A percentile compares a stretch with the other conserved stretches of the same genome.
phyloP scores from a whole-genome alignment of 768 basidiomycete species.

The Rhizopogon salebrosus region DNA sequence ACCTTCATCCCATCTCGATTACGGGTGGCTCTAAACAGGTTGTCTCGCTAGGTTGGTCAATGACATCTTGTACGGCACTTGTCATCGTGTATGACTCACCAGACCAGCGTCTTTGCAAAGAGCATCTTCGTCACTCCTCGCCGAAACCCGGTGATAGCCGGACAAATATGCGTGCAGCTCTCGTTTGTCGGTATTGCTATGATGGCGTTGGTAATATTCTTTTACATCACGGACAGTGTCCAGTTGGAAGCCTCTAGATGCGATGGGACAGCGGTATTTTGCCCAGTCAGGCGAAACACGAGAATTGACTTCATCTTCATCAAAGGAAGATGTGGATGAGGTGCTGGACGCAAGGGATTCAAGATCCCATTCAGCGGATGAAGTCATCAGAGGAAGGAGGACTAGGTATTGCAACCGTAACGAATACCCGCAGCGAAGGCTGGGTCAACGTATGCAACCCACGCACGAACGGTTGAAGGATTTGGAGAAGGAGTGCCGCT shows the following conservation, averaged over 20 bases:
- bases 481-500: background rate
- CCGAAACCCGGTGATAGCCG: slow-evolving; percentile 30
- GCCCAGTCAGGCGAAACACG: slow-evolving; percentile 63
- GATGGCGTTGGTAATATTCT: slow-evolving; percentile 43
- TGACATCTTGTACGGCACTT: background rate
- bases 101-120: slow-evolving; percentile 70
- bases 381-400: slow-evolving; percentile 55
- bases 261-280: slow-evolving; percentile 43
- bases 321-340: slow-evolving; percentile 48
- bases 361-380: slow-evolving; percentile 47
- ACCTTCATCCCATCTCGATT: slow-evolving; percentile 46
- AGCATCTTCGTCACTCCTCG: slow-evolving; percentile 44
- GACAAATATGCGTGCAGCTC: slow-evolving; percentile 15
- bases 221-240: slow-evolving; percentile 69
- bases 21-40: slow-evolving; percentile 64
- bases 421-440: slow-evolving; percentile 10
- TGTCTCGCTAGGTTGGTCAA: slow-evolving; percentile 49
- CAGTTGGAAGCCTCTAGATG: slow-evolving; percentile 51
- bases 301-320: slow-evolving; percentile 46
- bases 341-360: slow-evolving; percentile 32
- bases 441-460: background rate
- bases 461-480: background rate
- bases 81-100: slow-evolving; percentile 34
- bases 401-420: slow-evolving; percentile 2
- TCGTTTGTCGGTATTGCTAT: slow-evolving; percentile 13